Conservation (phyloP, 805 yeast genomes). For the Monosporozyma aquatica region DNA sequence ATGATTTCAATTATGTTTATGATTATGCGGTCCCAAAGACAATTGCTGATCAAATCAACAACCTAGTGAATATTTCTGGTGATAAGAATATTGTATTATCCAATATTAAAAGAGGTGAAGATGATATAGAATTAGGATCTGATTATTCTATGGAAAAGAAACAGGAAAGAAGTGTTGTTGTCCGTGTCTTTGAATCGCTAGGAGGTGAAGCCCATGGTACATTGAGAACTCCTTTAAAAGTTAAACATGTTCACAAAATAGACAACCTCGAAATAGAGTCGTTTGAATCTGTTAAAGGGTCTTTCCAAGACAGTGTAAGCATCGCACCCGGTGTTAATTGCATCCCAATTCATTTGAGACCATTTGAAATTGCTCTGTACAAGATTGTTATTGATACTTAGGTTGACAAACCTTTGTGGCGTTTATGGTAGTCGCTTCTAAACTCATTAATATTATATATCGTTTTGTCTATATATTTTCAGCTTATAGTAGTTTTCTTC, state of each 20-base stretch:
- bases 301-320: neutral
- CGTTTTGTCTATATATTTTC: neutral
- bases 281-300: slow-evolving; percentile 31
- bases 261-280: slow-evolving; percentile 49
- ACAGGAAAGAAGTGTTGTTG: slow-evolving; percentile 46
- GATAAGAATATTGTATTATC: slow-evolving; percentile 58
- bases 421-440: slow-evolving; percentile 8
- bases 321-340: slow-evolving; percentile 34
- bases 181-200: slow-evolving; percentile 76
- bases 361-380: slow-evolving; percentile 64
- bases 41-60: slow-evolving; percentile 16
- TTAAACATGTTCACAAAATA: slow-evolving; percentile 43
- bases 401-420: neutral
- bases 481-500: neutral
- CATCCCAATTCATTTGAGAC: slow-evolving; percentile 44
- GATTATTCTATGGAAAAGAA: slow-evolving; percentile 38
- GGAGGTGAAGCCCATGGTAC: slow-evolving; percentile 66
- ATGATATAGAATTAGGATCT: slow-evolving; percentile 50
- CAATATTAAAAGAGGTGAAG: slow-evolving; percentile 80
- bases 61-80: slow-evolving; percentile 35
- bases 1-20: slow-evolving; percentile 61
- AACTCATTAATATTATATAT: neutral
- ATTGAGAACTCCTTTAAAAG: slow-evolving; percentile 38
- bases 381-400: too few species aligned
- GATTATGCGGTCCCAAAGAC: slow-evolving; percentile 15